Percentiles rank a stretch among this genome's conserved stretches.
These are phyloP conservation scores for Populus simonii DNA, from an alignment of 345 rosid species.

Conservation along the genomic window DNA sequence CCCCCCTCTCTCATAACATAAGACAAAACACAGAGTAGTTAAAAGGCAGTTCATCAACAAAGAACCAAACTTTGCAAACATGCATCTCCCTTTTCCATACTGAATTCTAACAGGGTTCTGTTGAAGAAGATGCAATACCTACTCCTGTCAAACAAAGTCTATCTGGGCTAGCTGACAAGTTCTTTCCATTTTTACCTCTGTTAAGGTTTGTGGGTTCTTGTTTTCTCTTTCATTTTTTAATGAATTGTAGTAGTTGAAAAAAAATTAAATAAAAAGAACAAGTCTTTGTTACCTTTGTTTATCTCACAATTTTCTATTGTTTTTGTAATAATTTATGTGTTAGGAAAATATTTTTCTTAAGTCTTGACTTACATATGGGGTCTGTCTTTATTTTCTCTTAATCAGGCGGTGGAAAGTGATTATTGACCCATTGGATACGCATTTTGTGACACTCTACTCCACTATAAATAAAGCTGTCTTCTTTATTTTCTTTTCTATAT, in stretches of 20 bases:
- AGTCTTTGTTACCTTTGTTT: not conserved
- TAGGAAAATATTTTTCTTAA: not conserved
- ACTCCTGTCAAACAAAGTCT: not conserved
- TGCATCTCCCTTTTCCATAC: not conserved
- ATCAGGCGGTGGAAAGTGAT: slow-evolving; percentile 21
- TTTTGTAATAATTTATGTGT: not conserved
- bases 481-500: not conserved
- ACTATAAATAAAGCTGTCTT: not conserved
- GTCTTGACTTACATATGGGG: slow-evolving; percentile 24
- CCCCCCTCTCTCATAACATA: not conserved
- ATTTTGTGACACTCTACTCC: slow-evolving; percentile 8
- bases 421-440: slow-evolving; percentile 29
- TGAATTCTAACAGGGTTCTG: not conserved
- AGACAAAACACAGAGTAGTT: slow-evolving; percentile 14
- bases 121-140: not conserved
- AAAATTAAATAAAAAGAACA: not conserved
- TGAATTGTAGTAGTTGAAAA: no score
- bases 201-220: not conserved
- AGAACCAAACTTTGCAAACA: not conserved
- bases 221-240: not conserved
- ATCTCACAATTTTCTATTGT: not conserved
- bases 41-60: slow-evolving; percentile 11
- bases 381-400: slow-evolving; percentile 3
- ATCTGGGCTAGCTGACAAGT: not conserved
- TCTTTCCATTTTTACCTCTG: not conserved